Percentiles rank a stretch among this genome's conserved stretches.
Evolutionary conservation across 768 basidiomycete genomes (phyloP).

Genomic region (Strobilomyces dryophilus): DNA sequence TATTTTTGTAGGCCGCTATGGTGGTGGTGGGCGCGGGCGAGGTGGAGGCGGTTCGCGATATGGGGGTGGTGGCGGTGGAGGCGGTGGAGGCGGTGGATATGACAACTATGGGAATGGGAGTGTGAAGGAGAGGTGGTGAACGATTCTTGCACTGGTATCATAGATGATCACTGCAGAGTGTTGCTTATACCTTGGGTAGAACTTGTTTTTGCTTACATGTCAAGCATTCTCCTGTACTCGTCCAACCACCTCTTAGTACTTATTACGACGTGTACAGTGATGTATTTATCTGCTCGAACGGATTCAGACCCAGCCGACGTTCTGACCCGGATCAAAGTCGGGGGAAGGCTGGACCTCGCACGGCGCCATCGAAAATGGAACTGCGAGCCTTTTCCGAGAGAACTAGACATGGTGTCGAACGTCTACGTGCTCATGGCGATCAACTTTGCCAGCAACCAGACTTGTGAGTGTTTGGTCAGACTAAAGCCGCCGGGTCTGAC

Average conservation of each 20-base stretch:
- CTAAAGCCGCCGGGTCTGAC: neutral
- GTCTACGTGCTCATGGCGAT: slow-evolving; percentile 31
- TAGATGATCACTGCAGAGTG: slow-evolving; percentile 20
- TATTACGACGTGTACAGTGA: too few species aligned
- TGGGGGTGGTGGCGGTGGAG: slow-evolving; percentile 21
- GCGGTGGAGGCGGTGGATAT: slow-evolving; percentile 21
- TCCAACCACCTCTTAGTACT: too few species aligned
- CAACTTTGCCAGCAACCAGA: slow-evolving; percentile 37
- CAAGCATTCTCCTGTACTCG: too few species aligned
- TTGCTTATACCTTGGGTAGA: slow-evolving; percentile 25
- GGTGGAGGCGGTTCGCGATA: slow-evolving; percentile 20
- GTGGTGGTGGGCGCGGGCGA: slow-evolving; percentile 34
- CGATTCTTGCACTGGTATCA: slow-evolving; percentile 7
- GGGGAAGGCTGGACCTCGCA: too few species aligned
- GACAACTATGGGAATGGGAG: slow-evolving; percentile 21
- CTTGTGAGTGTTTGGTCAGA: slow-evolving; percentile 42
- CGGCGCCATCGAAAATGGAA: slow-evolving; percentile 2
- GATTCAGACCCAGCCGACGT: too few species aligned
- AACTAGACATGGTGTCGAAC: slow-evolving; percentile 34
- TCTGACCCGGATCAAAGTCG: too few species aligned
- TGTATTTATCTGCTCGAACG: too few species aligned
- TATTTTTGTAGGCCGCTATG: slow-evolving; percentile 52
- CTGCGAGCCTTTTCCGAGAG: slow-evolving; percentile 12
- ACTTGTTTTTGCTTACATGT: neutral
- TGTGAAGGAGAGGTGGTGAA: slow-evolving; percentile 26